phyloP scores from a whole-genome alignment of 2,329 filamentous ascomycete genomes.

The Arthrobotrys sinensis region DNA sequence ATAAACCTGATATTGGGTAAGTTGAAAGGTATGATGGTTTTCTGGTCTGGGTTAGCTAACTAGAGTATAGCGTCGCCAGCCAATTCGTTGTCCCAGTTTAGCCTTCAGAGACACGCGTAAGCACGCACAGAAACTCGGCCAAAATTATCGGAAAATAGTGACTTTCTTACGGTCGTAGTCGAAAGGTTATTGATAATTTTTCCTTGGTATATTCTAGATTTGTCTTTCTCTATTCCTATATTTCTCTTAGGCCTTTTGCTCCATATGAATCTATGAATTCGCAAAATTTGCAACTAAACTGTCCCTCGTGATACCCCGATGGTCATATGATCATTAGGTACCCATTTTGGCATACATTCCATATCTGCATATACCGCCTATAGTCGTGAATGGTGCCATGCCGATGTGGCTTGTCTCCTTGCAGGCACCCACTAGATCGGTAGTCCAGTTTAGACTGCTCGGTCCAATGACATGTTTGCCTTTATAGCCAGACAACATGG shows the following conservation, averaged over 20 bases:
- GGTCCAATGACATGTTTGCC: conserved; percentile 11
- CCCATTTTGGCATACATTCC: neutral
- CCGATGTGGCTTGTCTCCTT: conserved; percentile 5
- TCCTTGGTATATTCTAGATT: too few species aligned
- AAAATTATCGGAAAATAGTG: too few species aligned
- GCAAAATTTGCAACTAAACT: too few species aligned
- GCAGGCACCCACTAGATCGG: conserved; percentile 1
- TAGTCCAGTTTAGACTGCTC: neutral
- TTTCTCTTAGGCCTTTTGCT: too few species aligned
- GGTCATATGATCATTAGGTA: neutral
- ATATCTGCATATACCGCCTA: neutral
- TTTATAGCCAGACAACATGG: neutral
- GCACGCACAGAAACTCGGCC: neutral
- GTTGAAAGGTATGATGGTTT: neutral
- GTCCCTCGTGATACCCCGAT: too few species aligned
- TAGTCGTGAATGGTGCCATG: neutral
- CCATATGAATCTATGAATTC: too few species aligned
- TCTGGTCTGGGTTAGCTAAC: too few species aligned
- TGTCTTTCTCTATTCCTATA: too few species aligned
- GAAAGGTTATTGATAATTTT: too few species aligned
- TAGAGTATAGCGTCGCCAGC: conserved; percentile 11
- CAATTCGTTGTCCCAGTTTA: conserved; percentile 19
- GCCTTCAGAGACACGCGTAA: neutral
- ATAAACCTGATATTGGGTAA: conserved; percentile 31
- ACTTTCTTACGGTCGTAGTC: too few species aligned